These are phyloP conservation scores for Arctium lappa DNA, from an alignment of 129 eudicot species.

Conservation along the genomic window DNA sequence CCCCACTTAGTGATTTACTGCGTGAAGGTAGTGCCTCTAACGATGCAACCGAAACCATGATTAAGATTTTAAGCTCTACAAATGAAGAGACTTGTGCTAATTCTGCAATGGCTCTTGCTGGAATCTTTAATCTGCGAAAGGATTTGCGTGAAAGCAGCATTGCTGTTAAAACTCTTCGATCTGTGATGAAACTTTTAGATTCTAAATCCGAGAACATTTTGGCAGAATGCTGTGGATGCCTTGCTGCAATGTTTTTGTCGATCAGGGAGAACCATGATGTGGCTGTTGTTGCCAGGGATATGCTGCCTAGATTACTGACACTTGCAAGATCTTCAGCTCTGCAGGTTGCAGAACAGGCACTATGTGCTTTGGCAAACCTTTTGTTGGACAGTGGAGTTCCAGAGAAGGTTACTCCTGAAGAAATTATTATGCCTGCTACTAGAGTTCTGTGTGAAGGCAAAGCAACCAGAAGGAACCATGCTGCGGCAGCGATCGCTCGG, in stretches of 20 bases:
- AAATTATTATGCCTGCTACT: constrained; percentile 71
- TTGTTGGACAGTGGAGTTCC: constrained; percentile 73
- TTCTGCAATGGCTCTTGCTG: constrained; percentile 84
- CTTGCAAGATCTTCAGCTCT: constrained; percentile 71
- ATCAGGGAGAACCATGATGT: constrained; percentile 73
- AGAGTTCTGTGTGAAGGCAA: constrained; percentile 81
- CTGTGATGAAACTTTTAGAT: constrained; percentile 66
- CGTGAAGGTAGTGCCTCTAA: constrained; percentile 98
- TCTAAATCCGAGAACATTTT: constrained; percentile 71
- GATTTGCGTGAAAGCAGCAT: constrained; percentile 93
- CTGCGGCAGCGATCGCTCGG: constrained; percentile 93
- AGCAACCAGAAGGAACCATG: constrained; percentile 64
- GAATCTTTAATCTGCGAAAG: constrained; percentile 77
- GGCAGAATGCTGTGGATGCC: constrained; percentile 74
- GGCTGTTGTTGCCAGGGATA: constrained; percentile 74
- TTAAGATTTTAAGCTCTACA: constrained; percentile 61
- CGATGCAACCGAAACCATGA: constrained; percentile 96
- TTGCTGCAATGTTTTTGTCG: constrained; percentile 85
- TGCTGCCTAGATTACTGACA: constrained; percentile 52
- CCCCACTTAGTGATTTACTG: constrained; percentile 69
- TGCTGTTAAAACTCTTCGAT: constrained; percentile 68
- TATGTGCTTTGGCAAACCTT: constrained; percentile 84
- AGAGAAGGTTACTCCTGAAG: constrained; percentile 69
- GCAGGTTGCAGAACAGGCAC: constrained; percentile 88
- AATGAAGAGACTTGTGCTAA: constrained; percentile 86